These are phyloP conservation scores for Alternaria viburni DNA, from an alignment of 2,329 filamentous ascomycete genomes.

Conservation along the genomic window DNA sequence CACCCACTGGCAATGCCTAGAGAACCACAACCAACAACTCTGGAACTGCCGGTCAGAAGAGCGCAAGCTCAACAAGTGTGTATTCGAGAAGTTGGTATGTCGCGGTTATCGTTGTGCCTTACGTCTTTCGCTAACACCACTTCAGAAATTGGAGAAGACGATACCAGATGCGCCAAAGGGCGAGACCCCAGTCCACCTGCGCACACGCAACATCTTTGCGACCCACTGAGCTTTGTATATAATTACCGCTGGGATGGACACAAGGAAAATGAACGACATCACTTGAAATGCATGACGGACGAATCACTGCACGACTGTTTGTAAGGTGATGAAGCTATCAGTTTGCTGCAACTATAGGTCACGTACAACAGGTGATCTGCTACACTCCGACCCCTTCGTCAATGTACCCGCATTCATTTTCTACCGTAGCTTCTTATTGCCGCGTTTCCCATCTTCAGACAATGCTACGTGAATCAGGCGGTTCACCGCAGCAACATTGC, in stretches of 20 bases:
- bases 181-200: conserved; percentile 57
- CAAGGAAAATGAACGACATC: conserved; percentile 25
- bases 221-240: conserved; percentile 43
- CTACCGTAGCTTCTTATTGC: not conserved
- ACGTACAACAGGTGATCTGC: conserved; percentile 1
- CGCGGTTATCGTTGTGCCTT: not conserved
- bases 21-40: conserved; percentile 96
- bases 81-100: conserved; percentile 92
- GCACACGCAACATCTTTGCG: conserved; percentile 54
- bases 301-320: conserved; percentile 14
- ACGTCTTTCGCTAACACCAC: not conserved
- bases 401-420: not conserved
- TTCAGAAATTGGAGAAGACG: conserved; percentile 58
- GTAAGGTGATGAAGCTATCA: conserved; percentile 14
- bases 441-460: not conserved
- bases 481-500: not conserved
- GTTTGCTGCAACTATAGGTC: conserved; percentile 2
- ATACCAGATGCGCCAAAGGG: conserved; percentile 59
- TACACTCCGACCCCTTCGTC: not conserved
- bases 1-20: conserved; percentile 92
- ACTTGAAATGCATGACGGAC: conserved; percentile 6
- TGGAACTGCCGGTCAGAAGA: conserved; percentile 93
- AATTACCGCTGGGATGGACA: conserved; percentile 22
- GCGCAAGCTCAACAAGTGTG: conserved; percentile 91
- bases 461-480: not conserved